Base-by-base conservation (phyloP, 345 rosid species). In the Bruguiera parviflora region DNA sequence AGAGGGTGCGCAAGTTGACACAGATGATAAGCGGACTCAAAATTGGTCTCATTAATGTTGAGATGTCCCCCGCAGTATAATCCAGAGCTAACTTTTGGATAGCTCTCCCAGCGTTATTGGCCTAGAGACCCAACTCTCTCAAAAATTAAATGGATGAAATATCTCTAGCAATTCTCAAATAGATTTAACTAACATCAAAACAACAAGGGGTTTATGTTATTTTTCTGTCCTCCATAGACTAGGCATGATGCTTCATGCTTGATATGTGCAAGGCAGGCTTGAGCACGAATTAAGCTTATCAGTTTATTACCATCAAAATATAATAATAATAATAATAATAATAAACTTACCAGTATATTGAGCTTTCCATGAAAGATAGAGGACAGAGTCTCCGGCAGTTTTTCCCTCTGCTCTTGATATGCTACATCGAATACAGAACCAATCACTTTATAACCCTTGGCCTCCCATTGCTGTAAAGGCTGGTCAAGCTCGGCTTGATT, bases 371-470 rank as follows among this genome's bases (percentile, higher is more conserved):
- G 29, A 70, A 85, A 87, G 20, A 58, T 6, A 18, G 87, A 73
- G 39, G 85, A 75, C 63, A 82, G 81, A 10, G 71, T 73, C 58
- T 83, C 68, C 73, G 83, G 79, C 1, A 87, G 80, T 66, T 74
- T 75, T 37, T 77, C 85, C 49, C 85, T 74, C 6, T 83, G 80
- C 8, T 74, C 67, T 29, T 58, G 69, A 8, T 22, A 66, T 31
- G 81, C 73, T 6, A 71, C 64, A 58, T 83, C 88, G 73, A 86
- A 85, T 0, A 75, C 82, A 0, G 89, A 83, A 16, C 88, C 89
- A 10, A 66, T 80, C 49, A 85, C 84, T 66, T 79, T 66, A 55
- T 79, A 83, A 13, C 89, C 88, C 15, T 73, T 82, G 24, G 62
- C 66, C 68, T 69, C 27, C 91, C 91, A 85, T 52, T 78, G 72